phyloP scores from a whole-genome alignment of 2,329 filamentous ascomycete genomes.

The Paecilomyces sp. region DNA sequence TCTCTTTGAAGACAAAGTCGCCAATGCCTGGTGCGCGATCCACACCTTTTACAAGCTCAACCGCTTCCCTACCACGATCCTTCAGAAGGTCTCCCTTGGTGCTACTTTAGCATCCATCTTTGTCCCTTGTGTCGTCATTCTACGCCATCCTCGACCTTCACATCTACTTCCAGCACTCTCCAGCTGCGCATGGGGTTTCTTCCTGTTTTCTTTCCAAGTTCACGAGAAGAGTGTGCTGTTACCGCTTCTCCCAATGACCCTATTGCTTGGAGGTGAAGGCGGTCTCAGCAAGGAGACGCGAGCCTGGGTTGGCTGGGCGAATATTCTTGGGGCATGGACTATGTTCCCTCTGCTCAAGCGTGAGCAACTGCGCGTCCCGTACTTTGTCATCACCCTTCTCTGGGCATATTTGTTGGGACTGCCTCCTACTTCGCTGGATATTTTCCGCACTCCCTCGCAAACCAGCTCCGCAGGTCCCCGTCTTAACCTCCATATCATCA shows the following conservation, averaged over 20 bases:
- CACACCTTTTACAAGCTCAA: constrained; percentile 86
- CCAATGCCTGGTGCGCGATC: constrained; percentile 93
- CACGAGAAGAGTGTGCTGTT: constrained; percentile 96
- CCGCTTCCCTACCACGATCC: constrained; percentile 59
- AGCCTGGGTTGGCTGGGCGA: constrained; percentile 94
- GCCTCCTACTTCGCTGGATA: constrained; percentile 65
- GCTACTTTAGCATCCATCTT: constrained; percentile 70
- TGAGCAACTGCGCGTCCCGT: constrained; percentile 77
- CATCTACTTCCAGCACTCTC: constrained; percentile 75
- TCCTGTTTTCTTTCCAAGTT: constrained; percentile 94
- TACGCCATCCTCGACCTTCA: constrained; percentile 68
- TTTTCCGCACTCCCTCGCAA: constrained; percentile 51
- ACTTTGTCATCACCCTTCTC: constrained; percentile 72
- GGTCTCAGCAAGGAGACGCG: constrained; percentile 70
- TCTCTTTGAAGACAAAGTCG: constrained; percentile 96
- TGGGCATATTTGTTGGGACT: constrained; percentile 90
- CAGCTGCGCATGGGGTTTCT: constrained; percentile 90
- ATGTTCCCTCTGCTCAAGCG: constrained; percentile 85
- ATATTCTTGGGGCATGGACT: constrained; percentile 83
- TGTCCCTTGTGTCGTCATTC: constrained; percentile 71
- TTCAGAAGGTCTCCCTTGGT: constrained; percentile 69
- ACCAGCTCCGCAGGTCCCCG: constrained; percentile 9
- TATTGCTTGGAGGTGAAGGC: constrained; percentile 70
- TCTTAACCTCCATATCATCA: constrained; percentile 43
- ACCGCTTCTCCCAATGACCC: constrained; percentile 86